Evolutionary conservation across 306 rosid species (phyloP).

Genomic region (Sicyos edulis): DNA sequence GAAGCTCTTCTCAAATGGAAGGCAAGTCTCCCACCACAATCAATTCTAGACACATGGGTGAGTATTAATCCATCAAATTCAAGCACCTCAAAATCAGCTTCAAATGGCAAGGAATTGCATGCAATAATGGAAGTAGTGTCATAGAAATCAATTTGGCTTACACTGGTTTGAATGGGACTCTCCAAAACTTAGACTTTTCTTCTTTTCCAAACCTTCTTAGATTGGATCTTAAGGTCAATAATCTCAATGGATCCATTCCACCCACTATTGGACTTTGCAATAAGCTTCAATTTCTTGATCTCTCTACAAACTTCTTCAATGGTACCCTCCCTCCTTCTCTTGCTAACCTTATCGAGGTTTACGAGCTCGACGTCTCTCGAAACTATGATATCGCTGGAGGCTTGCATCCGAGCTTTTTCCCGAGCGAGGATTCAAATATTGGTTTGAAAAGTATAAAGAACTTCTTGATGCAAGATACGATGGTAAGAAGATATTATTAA

Average conservation of each 20-base stretch:
- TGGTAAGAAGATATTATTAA: too few relatives aligned
- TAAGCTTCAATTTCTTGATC: conserved; percentile 45
- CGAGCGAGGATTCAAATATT: conserved; percentile 25
- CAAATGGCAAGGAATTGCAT: conserved; percentile 42
- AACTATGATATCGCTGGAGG: conserved; percentile 36
- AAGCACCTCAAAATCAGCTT: conserved; percentile 23
- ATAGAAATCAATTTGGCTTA: conserved; percentile 34
- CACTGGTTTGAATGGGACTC: conserved; percentile 43
- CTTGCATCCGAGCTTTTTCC: conserved; percentile 40
- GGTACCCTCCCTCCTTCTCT: conserved; percentile 47
- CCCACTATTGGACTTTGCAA: conserved; percentile 34
- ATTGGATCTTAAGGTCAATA: conserved; percentile 42
- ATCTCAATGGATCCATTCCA: conserved; percentile 46
- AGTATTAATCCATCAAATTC: background rate
- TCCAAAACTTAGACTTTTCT: conserved; percentile 38
- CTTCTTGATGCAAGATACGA: conserved; percentile 38
- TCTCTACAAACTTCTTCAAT: conserved; percentile 37
- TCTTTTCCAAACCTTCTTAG: conserved; percentile 46
- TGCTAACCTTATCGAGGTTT: conserved; percentile 40
- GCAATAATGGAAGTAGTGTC: conserved; percentile 31
- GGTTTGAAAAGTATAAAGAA: conserved; percentile 34
- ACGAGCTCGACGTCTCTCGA: conserved; percentile 46
- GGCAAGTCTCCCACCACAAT: conserved; percentile 37
- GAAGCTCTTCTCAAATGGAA: conserved; percentile 52
- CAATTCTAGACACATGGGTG: conserved; percentile 39